These are phyloP conservation scores for Whalleya microplaca DNA, from an alignment of 2,329 filamentous ascomycete species.

Conservation along the genomic window DNA sequence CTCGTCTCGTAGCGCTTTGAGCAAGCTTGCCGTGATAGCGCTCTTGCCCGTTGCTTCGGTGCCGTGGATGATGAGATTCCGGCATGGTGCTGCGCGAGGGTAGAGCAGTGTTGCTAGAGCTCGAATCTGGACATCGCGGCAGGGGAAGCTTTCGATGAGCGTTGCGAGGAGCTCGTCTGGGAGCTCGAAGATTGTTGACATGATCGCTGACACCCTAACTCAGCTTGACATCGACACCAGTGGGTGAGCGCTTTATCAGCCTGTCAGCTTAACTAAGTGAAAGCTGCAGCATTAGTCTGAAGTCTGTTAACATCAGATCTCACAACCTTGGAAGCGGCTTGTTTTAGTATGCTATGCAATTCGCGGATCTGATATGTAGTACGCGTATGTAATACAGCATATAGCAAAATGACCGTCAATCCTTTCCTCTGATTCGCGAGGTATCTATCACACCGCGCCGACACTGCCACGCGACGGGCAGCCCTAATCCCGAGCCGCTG, in stretches of 20 bases:
- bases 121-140: constrained; percentile 62
- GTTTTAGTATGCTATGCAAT: too few relatives aligned
- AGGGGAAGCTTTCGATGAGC: constrained; percentile 55
- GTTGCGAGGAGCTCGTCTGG: constrained; percentile 55
- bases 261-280: background rate
- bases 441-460: too few relatives aligned
- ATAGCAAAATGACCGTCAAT: too few relatives aligned
- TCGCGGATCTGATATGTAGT: too few relatives aligned
- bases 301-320: background rate
- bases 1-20: constrained; percentile 49
- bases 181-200: constrained; percentile 48
- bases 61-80: constrained; percentile 80
- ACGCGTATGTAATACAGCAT: too few relatives aligned
- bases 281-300: background rate
- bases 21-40: constrained; percentile 65
- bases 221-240: background rate
- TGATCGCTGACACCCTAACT: constrained; percentile 4
- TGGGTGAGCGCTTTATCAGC: background rate
- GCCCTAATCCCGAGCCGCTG: background rate
- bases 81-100: constrained; percentile 69
- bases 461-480: too few relatives aligned
- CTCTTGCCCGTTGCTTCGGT: constrained; percentile 88
- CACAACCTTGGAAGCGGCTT: too few relatives aligned
- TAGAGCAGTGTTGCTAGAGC: constrained; percentile 61
- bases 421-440: too few relatives aligned